Evolutionary conservation across 2,329 filamentous ascomycete species (phyloP).

Genomic region (Fusarium protoensiforme): DNA sequence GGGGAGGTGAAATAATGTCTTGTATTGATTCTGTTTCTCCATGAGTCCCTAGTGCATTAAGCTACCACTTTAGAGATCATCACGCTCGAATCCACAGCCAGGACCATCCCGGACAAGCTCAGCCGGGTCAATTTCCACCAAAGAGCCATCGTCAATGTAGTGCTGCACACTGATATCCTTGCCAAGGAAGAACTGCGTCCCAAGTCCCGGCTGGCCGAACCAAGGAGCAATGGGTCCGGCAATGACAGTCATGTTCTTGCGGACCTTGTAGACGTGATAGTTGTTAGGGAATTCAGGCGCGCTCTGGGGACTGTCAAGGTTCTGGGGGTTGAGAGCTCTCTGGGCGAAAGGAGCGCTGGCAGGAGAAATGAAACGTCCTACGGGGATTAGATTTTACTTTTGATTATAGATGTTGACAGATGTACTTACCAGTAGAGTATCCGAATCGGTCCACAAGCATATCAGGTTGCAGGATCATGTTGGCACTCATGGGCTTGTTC

Average conservation of each 20-base stretch:
- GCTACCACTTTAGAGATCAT: not conserved
- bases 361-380: slow-evolving; percentile 27
- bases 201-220: slow-evolving; percentile 28
- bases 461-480: not conserved
- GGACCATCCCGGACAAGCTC: not conserved
- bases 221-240: slow-evolving; percentile 25
- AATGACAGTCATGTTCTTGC: slow-evolving; percentile 14
- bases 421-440: not conserved
- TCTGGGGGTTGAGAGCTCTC: slow-evolving; percentile 21
- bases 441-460: slow-evolving; percentile 1
- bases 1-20: not conserved
- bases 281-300: slow-evolving; percentile 21
- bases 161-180: slow-evolving; percentile 6
- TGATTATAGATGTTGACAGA: not conserved
- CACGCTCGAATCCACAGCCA: slow-evolving; percentile 13
- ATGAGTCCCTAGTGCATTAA: not conserved
- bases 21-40: not conserved
- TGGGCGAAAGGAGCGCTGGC: slow-evolving; percentile 25
- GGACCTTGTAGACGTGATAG: slow-evolving; percentile 24
- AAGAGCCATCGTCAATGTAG: not conserved
- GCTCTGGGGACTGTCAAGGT: slow-evolving; percentile 3
- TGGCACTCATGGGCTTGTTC: not conserved
- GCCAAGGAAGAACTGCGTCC: slow-evolving; percentile 26
- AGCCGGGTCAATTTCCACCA: not conserved
- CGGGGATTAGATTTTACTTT: not conserved